Evolutionary conservation across 192 early-diverging fungal species (phyloP).

Genomic region (Cladochytrium replicatum): DNA sequence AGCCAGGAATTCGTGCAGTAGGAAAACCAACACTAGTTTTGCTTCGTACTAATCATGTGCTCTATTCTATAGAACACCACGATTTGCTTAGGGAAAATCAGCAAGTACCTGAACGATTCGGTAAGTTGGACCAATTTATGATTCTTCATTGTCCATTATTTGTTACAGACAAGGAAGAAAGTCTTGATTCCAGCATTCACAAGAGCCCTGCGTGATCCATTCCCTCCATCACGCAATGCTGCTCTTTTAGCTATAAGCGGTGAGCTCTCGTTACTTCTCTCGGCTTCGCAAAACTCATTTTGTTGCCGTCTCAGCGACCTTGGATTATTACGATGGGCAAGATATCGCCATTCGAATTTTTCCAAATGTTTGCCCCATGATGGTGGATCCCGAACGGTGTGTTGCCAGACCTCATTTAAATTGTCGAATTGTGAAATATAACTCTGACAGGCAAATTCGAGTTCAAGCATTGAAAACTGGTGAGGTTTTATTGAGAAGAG

Average conservation of each 20-base stretch:
- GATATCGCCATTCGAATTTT: conserved; percentile 69
- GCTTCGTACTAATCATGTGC: background rate
- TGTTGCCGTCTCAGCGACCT: conserved; percentile 44
- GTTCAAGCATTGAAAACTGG: conserved; percentile 72
- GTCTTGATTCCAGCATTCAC: conserved; percentile 76
- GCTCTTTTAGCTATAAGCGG: conserved; percentile 62
- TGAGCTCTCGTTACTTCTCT: background rate
- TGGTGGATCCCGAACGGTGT: conserved; percentile 74
- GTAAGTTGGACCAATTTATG: conserved; percentile 28
- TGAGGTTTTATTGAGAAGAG: conserved; percentile 50
- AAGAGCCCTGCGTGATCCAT: conserved; percentile 74
- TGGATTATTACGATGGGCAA: conserved; percentile 52
- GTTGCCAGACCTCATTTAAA: background rate
- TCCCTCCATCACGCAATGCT: conserved; percentile 77
- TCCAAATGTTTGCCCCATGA: conserved; percentile 54
- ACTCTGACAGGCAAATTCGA: conserved; percentile 68
- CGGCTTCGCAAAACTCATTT: background rate
- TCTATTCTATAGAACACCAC: conserved; percentile 58
- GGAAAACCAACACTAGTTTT: background rate
- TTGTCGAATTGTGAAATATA: conserved; percentile 25
- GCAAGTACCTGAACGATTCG: conserved; percentile 60
- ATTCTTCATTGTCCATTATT: background rate
- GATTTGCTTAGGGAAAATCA: conserved; percentile 90
- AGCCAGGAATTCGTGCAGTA: conserved; percentile 87
- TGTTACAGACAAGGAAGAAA: conserved; percentile 57